Conservation (phyloP, 441 rosid genomes). For the Mallotus repandus region DNA sequence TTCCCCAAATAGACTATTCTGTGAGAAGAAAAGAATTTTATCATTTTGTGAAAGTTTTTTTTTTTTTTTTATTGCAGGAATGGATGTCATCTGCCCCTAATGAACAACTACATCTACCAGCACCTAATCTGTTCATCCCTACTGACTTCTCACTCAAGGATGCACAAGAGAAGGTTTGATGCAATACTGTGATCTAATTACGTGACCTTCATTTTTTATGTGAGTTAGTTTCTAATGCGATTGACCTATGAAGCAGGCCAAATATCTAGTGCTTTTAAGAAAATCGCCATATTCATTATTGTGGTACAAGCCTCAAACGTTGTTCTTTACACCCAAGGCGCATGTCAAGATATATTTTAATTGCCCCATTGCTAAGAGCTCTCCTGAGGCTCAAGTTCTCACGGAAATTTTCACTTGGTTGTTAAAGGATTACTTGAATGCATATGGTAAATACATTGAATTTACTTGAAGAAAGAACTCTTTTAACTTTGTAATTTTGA, state of each 20-base stretch:
- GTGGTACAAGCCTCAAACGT: no score
- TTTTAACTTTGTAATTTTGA: not conserved
- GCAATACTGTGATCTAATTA: not conserved
- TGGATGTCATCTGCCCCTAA: constrained; percentile 68
- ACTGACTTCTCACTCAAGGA: constrained; percentile 69
- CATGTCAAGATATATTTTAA: no score
- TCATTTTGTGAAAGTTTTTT: not conserved
- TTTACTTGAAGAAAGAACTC: not conserved
- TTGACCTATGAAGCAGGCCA: not conserved
- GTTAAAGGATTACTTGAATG: no score
- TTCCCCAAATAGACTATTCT: not conserved
- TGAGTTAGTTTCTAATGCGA: constrained; percentile 4
- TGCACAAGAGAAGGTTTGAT: constrained; percentile 55
- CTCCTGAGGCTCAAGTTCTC: no score
- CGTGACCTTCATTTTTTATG: not conserved
- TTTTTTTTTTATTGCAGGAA: constrained; percentile 43
- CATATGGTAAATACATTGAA: constrained; percentile 8
- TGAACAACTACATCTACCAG: constrained; percentile 64
- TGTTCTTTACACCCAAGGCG: no score
- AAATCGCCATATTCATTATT: no score
- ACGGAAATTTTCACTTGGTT: no score
- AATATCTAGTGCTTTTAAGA: no score
- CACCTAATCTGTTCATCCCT: constrained; percentile 66
- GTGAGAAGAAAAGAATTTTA: not conserved
- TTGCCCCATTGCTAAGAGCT: no score